These are phyloP conservation scores for Sutorius australiensis DNA, from an alignment of 768 basidiomycete species.

Conservation along the genomic window DNA sequence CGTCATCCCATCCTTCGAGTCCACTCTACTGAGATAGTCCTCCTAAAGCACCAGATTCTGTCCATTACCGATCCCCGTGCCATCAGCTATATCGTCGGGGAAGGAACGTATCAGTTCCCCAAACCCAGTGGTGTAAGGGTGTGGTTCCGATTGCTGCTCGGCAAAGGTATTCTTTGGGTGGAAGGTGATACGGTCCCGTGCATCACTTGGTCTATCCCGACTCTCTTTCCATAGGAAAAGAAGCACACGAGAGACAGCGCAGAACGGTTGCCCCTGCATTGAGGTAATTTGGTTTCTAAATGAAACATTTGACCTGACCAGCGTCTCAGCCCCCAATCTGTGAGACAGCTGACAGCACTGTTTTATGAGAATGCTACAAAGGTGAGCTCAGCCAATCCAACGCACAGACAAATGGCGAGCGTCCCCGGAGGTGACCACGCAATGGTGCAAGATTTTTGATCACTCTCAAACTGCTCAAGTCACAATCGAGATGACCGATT, in stretches of 20 bases:
- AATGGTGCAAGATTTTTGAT: slow-evolving; percentile 49
- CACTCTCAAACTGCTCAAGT: slow-evolving; percentile 35
- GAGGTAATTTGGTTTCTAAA: slow-evolving; percentile 36
- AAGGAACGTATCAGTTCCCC: slow-evolving; percentile 55
- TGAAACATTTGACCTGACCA: background rate
- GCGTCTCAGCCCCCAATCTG: slow-evolving; percentile 44
- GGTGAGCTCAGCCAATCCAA: slow-evolving; percentile 7
- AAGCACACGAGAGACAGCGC: slow-evolving; percentile 54
- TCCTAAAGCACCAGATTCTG: slow-evolving; percentile 48
- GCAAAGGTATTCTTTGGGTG: slow-evolving; percentile 63
- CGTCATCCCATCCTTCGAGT: slow-evolving; percentile 1
- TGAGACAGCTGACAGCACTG: slow-evolving; percentile 47
- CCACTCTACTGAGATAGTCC: slow-evolving; percentile 9
- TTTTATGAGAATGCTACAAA: slow-evolving; percentile 56
- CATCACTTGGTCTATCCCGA: slow-evolving; percentile 3
- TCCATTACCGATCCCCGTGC: slow-evolving; percentile 55
- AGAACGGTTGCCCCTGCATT: slow-evolving; percentile 52
- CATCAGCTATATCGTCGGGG: slow-evolving; percentile 51
- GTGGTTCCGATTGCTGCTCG: slow-evolving; percentile 60
- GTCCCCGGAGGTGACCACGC: slow-evolving; percentile 36
- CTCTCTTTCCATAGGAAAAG: slow-evolving; percentile 39
- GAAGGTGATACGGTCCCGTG: slow-evolving; percentile 42
- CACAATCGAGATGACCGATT: slow-evolving; percentile 53
- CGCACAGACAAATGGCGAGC: background rate
- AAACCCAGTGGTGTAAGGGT: slow-evolving; percentile 60